phyloP scores from a whole-genome alignment of 2,329 filamentous ascomycete species.

The Clonostachys solani region DNA sequence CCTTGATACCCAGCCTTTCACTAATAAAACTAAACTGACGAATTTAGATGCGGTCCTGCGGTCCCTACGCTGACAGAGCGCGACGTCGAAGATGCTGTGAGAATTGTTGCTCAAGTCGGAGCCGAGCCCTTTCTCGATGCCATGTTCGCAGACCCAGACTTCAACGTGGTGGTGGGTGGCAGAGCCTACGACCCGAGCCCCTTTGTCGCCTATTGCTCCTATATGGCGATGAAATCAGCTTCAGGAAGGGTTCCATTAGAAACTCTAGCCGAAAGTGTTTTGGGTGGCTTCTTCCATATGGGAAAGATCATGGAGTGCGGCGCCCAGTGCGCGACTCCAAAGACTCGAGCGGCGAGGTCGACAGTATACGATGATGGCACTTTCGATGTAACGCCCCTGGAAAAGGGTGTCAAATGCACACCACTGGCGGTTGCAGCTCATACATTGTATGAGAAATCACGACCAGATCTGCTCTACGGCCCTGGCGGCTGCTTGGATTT shows the following conservation, averaged over 20 bases:
- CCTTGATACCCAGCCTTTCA: no score
- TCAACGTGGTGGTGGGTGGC: slow-evolving; percentile 38
- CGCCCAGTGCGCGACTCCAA: slow-evolving; percentile 39
- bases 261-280: no score
- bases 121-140: slow-evolving; percentile 32
- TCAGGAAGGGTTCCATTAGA: no score
- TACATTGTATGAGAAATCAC: slow-evolving; percentile 48
- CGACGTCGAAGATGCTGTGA: slow-evolving; percentile 25
- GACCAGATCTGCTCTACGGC: slow-evolving; percentile 43
- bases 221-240: slow-evolving; percentile 1
- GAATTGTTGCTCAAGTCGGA: slow-evolving; percentile 37
- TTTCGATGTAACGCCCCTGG: slow-evolving; percentile 41
- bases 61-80: slow-evolving; percentile 29
- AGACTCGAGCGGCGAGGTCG: slow-evolving; percentile 32
- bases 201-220: slow-evolving; percentile 20
- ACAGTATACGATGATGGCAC: slow-evolving; percentile 30
- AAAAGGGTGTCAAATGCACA: slow-evolving; percentile 33
- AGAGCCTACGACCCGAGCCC: slow-evolving; percentile 29
- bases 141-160: slow-evolving; percentile 29
- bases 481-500: slow-evolving; percentile 45
- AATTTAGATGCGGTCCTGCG: slow-evolving; percentile 27
- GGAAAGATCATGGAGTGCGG: slow-evolving; percentile 52
- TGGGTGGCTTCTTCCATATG: slow-evolving; percentile 37
- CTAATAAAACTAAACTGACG: background rate
- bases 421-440: slow-evolving; percentile 46